Conservation (phyloP, 768 basidiomycete genomes). For the Coprinopsis strossmayeri region DNA sequence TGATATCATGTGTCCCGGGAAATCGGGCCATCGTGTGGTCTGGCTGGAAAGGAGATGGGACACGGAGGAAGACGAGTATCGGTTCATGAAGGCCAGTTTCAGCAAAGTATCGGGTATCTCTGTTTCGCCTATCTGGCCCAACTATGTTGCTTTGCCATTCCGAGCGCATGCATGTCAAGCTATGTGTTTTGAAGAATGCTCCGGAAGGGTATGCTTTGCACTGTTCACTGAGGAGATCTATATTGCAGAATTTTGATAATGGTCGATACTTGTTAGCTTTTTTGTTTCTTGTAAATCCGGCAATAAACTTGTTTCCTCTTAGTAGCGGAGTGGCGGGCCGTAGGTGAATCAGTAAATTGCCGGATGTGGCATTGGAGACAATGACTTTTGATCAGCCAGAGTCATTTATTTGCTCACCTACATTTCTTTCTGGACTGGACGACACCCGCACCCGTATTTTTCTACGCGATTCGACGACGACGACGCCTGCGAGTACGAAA, state of each 20-base stretch:
- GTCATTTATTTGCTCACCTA: conserved; percentile 18
- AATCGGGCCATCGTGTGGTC: conserved; percentile 8
- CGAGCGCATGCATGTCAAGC: conserved; percentile 7
- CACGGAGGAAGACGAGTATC: conserved; percentile 5
- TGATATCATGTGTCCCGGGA: conserved; percentile 5
- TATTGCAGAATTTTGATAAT: conserved; percentile 13
- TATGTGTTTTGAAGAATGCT: conserved; percentile 12
- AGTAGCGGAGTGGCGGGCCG: neutral
- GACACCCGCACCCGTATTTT: conserved; percentile 2
- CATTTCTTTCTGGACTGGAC: conserved; percentile 10
- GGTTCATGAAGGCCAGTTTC: conserved; percentile 8
- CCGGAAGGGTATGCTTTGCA: conserved; percentile 9
- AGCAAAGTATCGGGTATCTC: neutral
- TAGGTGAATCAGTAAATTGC: neutral
- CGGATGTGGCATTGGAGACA: neutral
- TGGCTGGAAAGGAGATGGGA: conserved; percentile 12
- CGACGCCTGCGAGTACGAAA: neutral
- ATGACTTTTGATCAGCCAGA: neutral
- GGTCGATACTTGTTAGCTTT: neutral
- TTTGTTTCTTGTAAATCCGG: too few species aligned
- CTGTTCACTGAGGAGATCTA: conserved; percentile 13
- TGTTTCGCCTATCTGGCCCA: conserved; percentile 7
- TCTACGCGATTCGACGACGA: neutral
- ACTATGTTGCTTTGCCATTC: conserved; percentile 12
- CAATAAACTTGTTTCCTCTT: neutral